Base-by-base conservation (phyloP, 352 stramenopile species). In the Globisporangium nunn region DNA sequence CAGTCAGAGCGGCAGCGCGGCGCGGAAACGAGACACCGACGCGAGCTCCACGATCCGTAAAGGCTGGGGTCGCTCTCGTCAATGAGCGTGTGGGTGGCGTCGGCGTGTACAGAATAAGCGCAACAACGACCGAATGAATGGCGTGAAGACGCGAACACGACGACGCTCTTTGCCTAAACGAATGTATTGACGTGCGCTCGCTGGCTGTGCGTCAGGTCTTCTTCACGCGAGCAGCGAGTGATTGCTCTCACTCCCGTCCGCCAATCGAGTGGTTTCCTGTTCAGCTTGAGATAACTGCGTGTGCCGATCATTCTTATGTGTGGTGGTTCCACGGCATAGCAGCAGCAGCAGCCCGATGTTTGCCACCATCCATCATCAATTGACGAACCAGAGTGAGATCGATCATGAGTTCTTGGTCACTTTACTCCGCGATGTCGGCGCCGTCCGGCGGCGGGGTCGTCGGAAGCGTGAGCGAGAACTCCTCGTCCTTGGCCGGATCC, bases 381-480 rank as follows among this genome's bases (percentile, higher is more conserved):
- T n/a, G n/a, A n/a, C n/a, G n/a, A n/a, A n/a, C n/a, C 33, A 6
- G 33, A 3, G 33, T 37, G 4, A 37, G 33, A 37, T 3, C 33
- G 33, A 3, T 56, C n/a, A 0, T 33, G 18, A 18, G 11, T 40
- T 44, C 39, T 40, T 8, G 11, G 12, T n/a, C 43, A 6, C 18
- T 28, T 64, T 59, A 66, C 54, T 62, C 43, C 4, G 28, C 54
- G 12, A 23, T 47, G 11, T 86, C 68, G 29, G 77, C 53, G 41
- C 78, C 59, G 54, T 89, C 75, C 37, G 73, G 71, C 6, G 79
- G 81, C 23, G 81, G 84, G 17, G 84, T 94, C 58, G 85, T 78
- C 3, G 84, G 84, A 12, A 94, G 67, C 61, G 74, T 92, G 8
- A 77, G 76, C 47, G 74, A 85, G 14, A 94, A 64, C 50, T 88